Conservation (phyloP, 1,139 yeast species). For the Hemisphaericaspora subhashii region DNA sequence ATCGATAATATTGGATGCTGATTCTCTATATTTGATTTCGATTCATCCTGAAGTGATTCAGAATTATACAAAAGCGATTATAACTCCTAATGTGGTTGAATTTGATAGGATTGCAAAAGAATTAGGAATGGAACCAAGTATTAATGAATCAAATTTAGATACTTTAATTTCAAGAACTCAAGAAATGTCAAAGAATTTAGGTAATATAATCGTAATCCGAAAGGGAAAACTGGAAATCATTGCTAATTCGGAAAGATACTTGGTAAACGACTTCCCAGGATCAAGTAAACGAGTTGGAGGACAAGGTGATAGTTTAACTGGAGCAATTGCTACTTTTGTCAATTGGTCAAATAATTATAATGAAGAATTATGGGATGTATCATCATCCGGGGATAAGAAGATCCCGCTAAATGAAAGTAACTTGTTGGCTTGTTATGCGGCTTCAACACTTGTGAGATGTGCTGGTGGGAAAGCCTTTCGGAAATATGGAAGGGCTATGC, state of each 20-base stretch:
- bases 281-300: constrained; percentile 53
- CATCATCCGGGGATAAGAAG: constrained; percentile 55
- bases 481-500: constrained; percentile 73
- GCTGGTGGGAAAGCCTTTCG: constrained; percentile 68
- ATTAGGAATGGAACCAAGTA: constrained; percentile 32
- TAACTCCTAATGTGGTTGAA: constrained; percentile 91
- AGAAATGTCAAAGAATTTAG: constrained; percentile 54
- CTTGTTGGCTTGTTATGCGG: constrained; percentile 70
- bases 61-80: constrained; percentile 54
- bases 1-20: constrained; percentile 88
- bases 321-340: constrained; percentile 42
- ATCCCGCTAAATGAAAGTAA: constrained; percentile 50
- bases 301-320: constrained; percentile 49
- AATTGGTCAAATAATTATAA: constrained; percentile 57
- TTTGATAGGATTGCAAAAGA: constrained; percentile 61
- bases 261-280: constrained; percentile 53
- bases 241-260: constrained; percentile 38
- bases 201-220: constrained; percentile 65
- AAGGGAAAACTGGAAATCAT: constrained; percentile 73
- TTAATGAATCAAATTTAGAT: constrained; percentile 25
- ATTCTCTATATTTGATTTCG: constrained; percentile 68
- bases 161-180: constrained; percentile 31
- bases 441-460: constrained; percentile 62
- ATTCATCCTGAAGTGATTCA: constrained; percentile 53
- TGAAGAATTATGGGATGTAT: constrained; percentile 58